Evolutionary conservation across 306 rosid genomes (phyloP), one percentile per base, ranked within the genome.

Genomic region (Corylus avellana): DNA sequence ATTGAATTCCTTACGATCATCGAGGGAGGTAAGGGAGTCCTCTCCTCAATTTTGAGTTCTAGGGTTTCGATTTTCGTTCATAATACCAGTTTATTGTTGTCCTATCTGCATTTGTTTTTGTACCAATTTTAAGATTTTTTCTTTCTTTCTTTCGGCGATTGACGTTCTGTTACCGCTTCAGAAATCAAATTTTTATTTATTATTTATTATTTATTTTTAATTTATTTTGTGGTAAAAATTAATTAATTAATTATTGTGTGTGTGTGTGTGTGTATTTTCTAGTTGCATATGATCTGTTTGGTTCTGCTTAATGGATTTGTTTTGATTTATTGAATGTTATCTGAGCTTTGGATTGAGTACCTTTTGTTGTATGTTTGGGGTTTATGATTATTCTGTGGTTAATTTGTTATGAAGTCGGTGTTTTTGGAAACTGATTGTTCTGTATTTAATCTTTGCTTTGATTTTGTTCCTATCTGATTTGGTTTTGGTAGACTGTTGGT

Each of bases 1-100:
- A 42, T 71, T 18, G 64, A 20, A 46, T 63, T 79, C 37, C 44
- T 53, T n/a, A 20, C 39, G 67, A 70, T 77, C 47, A 53, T 66
- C 56, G 72, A 72, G 13, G 14, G 48, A 82, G 92, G 92, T 87
- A 22, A 66, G 83, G 74, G 42, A 72, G 59, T 56, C 56, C 35
- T 79, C 32, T 54, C 77, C 81, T 53, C 77, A 71, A 61, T 75
- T 80, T 78, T 14, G 48, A 59, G 84, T 71, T 47, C 64, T 75
- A 12, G 79, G 84, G 73, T 68, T 85, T 79, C 32, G n/a, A 39
- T 44, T 84, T 73, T 9, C 48, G 6, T 25, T 13, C 4, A 66
- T 0, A 42, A 42, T 75, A 62, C 18, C 7, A 56, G 66, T 53
- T 8, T 77, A 22, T 59, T 22, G 32, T 61, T n/a, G 25, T 46